Evolutionary conservation across 2,329 filamentous ascomycete species (phyloP).

Genomic region (Boeremia lycopersici): DNA sequence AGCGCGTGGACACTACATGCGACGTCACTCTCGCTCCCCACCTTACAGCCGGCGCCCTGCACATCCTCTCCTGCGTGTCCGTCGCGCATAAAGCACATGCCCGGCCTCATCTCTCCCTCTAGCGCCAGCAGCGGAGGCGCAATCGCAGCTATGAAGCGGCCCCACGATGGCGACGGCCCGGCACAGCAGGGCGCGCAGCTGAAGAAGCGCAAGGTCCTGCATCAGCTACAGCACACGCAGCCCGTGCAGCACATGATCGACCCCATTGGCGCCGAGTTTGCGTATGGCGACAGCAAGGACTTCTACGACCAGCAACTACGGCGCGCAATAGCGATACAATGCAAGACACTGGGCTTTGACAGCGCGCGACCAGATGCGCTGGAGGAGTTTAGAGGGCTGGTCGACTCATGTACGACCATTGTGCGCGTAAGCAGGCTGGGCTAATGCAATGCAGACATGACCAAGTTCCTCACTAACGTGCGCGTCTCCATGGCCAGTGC

Average conservation of each 20-base stretch:
- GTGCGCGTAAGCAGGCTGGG: constrained; percentile 20
- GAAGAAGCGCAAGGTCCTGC: constrained; percentile 46
- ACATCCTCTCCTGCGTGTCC: constrained; percentile 6
- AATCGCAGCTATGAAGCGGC: constrained; percentile 44
- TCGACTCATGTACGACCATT: constrained; percentile 63
- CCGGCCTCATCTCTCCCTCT: constrained; percentile 37
- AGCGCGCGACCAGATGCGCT: constrained; percentile 61
- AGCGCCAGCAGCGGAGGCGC: constrained; percentile 40
- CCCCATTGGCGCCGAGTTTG: constrained; percentile 42
- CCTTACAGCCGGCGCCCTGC: constrained; percentile 14
- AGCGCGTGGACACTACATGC: constrained; percentile 13
- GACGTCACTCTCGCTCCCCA: constrained; percentile 18
- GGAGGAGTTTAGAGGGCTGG: constrained; percentile 60
- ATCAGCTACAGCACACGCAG: constrained; percentile 44
- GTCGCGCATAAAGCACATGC: constrained; percentile 35
- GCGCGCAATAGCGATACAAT: constrained; percentile 59
- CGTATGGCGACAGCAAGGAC: constrained; percentile 53
- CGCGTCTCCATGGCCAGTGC: constrained; percentile 63
- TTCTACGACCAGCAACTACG: constrained; percentile 61
- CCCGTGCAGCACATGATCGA: constrained; percentile 41
- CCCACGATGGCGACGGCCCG: constrained; percentile 28
- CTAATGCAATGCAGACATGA: constrained; percentile 55
- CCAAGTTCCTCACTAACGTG: constrained; percentile 59
- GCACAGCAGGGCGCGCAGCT: constrained; percentile 29
- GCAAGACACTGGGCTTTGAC: constrained; percentile 61